phyloP scores from a whole-genome alignment of 192 early-diverging fungal genomes.

The Podila verticillata region DNA sequence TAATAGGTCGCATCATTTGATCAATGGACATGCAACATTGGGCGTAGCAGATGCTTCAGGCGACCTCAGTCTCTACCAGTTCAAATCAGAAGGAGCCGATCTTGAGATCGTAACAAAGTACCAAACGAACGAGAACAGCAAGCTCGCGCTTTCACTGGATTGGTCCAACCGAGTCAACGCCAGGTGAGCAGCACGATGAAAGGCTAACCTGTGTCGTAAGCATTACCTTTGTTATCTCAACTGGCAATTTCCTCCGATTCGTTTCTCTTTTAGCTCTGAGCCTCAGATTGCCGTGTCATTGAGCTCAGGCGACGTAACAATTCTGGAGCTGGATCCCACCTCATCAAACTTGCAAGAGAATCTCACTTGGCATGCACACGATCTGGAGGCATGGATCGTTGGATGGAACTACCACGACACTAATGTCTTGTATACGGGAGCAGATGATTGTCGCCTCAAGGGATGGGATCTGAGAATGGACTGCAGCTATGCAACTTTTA shows the following conservation, averaged over 20 bases:
- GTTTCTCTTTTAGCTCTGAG: constrained; percentile 7
- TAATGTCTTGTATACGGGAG: constrained; percentile 78
- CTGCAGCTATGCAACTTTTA: constrained; percentile 63
- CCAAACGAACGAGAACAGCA: constrained; percentile 57
- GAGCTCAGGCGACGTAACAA: constrained; percentile 76
- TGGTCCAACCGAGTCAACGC: constrained; percentile 79
- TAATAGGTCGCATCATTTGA: constrained; percentile 63
- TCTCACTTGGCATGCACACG: constrained; percentile 82
- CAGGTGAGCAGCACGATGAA: constrained; percentile 5
- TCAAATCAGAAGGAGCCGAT: constrained; percentile 35
- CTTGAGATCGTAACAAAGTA: constrained; percentile 40
- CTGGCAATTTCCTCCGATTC: not conserved
- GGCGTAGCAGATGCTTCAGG: constrained; percentile 74
- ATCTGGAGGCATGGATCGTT: constrained; percentile 93
- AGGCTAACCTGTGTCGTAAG: not conserved
- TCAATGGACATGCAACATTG: constrained; percentile 57
- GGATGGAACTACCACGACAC: constrained; percentile 89
- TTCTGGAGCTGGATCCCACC: constrained; percentile 59
- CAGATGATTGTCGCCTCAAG: constrained; percentile 88
- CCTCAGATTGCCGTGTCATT: constrained; percentile 72
- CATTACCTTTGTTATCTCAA: too few species aligned
- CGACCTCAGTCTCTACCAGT: constrained; percentile 59
- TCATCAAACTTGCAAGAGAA: constrained; percentile 40
- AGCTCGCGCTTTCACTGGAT: constrained; percentile 88
- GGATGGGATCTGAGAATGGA: constrained; percentile 86